Base-by-base conservation (phyloP, 768 basidiomycete species). In the Auricularia sp. region DNA sequence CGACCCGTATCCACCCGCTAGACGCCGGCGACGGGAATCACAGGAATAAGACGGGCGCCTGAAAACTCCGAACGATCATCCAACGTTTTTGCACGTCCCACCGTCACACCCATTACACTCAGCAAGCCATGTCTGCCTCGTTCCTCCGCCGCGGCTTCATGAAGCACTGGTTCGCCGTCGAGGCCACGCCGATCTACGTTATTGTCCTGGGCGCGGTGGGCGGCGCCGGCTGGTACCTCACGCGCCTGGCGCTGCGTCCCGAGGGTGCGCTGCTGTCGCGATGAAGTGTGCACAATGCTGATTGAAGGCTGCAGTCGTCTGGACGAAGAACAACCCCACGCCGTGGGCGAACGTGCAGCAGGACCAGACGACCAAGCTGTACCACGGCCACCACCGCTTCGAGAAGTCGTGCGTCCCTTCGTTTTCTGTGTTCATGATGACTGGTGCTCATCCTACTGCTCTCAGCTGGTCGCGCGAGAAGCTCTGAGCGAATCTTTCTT, bases 291-390 rank as follows among this genome's bases (percentile, higher is more conserved):
- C 29, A 3, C 29, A 2, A 29, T 29, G 29, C 29, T 29, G 29
- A 29, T 29, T 29, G 29, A 2, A 2, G 29, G 29, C 29, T 64
- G 3, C 65, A 84, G 83, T 85, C 64, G 74, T 85, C 65, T 86
- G 85, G 85, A 81, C 85, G 70, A 82, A 77, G 74, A 74, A 71
- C 74, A 94, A 95, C 81, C 92, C 92, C 42, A 86, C 86, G 24
- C 93, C 93, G n/a, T 94, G 90, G 90, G 90, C 91, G 76, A 81
- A 83, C 65, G 82, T 94, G 73, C 81, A 89, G 73, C 85, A 81
- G 45, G 80, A 87, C 71, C 85, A 94, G 75, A 83, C 83, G 68
- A 89, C 82, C 63, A 93, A 93, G 77, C 54, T 93, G 66, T 70
- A 85, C 72, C 73, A 81, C 54, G 82, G 90, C 45, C 85, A 87